Evolutionary conservation across 345 rosid genomes (phyloP), one percentile per base, ranked within the genome.

Genomic region (Microcos paniculata): DNA sequence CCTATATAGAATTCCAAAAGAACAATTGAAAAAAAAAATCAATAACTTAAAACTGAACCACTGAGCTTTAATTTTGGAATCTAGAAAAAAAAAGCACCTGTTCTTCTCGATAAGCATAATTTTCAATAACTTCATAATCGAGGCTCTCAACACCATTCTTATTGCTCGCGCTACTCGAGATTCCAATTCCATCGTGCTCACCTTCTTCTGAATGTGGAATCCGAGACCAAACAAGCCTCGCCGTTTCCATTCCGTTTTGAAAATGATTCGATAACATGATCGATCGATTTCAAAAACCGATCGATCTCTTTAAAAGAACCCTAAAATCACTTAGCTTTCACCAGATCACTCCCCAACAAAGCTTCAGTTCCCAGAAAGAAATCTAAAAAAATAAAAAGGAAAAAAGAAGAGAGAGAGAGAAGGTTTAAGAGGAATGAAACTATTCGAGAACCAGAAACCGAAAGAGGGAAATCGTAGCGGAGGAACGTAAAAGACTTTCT

Each of bases 51-150:
- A 48, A 62, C 31, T 5, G 14, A 72, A 38, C 64, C n/a, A 24
- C 4, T 28, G 13, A 2, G 31, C 45, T 3, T 42, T 13, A 70
- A 62, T 2, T 49, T 64, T 45, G 15, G 4, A 16, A 3, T 0
- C 1, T 72, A 73, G 35, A 71, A 71, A 67, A 40, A 48, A 15
- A 55, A 61, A 30, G 10, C 52, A 94, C 98, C 90, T 82, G 98
- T 53, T 96, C 96, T 86, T 96, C 95, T 80, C 99, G 83, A 77
- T 96, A 96, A 14, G 94, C 98, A 38, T 88, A 62, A 84, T 96
- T 96, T 90, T 96, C 99, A 63, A 93, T 86, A 33, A 93, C 98
- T 84, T 92, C 98, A 46, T 96, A 96, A 63, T 96, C 99, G 55
- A 96, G 99, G 67, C 99, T 95, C 79, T 90, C 92, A 12, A 88